Percentiles rank a stretch among this genome's conserved stretches.
These are phyloP conservation scores for Phytophthora citricola DNA, from an alignment of 352 stramenopile genomes.

Conservation along the genomic window DNA sequence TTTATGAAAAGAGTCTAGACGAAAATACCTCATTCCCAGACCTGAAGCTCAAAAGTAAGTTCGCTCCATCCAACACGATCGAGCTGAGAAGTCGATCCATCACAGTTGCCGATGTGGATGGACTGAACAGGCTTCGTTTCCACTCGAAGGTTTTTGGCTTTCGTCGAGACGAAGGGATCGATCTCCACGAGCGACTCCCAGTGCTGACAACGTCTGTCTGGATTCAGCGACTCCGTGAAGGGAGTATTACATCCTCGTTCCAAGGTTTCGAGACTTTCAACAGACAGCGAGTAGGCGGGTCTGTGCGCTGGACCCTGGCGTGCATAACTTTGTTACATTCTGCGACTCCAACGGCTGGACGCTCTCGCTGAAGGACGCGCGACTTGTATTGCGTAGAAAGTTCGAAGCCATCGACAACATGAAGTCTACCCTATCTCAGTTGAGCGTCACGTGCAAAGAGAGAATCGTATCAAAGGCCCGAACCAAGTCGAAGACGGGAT, in stretches of 20 bases:
- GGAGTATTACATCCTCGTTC: constrained; percentile 27
- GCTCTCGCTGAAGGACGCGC: constrained; percentile 10
- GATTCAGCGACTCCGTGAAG: constrained; percentile 18
- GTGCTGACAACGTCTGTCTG: constrained; percentile 13
- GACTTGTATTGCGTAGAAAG: not conserved
- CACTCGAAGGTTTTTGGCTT: constrained; percentile 20
- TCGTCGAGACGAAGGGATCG: constrained; percentile 12
- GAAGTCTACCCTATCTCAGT: not conserved
- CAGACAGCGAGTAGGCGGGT: constrained; percentile 5
- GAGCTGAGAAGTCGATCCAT: too few relatives aligned
- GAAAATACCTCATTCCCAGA: constrained; percentile 18
- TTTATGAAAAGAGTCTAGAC: not conserved
- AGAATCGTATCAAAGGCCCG: not conserved
- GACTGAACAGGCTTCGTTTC: too few relatives aligned
- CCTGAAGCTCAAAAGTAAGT: constrained; percentile 30
- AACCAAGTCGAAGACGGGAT: not conserved
- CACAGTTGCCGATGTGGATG: too few relatives aligned
- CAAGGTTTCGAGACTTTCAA: constrained; percentile 3
- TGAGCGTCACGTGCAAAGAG: not conserved
- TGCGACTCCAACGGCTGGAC: constrained; percentile 16
- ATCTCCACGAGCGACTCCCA: constrained; percentile 10
- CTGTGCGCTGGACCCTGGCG: constrained; percentile 3
- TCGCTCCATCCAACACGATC: constrained; percentile 13
- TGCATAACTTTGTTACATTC: constrained; percentile 15
- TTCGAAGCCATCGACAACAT: constrained; percentile 7